These are phyloP conservation scores for Chrysoporthe austroafricana DNA, from an alignment of 2,329 filamentous ascomycete genomes.

Conservation along the genomic window DNA sequence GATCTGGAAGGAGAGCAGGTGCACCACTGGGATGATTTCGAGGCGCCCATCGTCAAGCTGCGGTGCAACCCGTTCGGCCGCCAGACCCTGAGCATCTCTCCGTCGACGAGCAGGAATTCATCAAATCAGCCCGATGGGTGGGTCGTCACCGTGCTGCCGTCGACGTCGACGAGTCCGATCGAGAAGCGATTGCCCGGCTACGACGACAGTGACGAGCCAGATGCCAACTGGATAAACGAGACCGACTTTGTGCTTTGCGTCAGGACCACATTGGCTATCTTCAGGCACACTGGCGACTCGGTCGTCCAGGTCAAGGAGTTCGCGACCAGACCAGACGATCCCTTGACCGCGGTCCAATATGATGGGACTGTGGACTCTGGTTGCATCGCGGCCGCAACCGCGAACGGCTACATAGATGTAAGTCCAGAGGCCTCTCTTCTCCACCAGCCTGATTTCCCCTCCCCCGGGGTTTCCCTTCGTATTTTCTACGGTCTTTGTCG, in stretches of 20 bases:
- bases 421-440: slow-evolving; percentile 36
- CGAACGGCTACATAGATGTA: slow-evolving; percentile 64
- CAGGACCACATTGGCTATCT: slow-evolving; percentile 55
- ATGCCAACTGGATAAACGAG: slow-evolving; percentile 64
- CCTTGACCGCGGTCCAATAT: slow-evolving; percentile 59
- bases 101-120: slow-evolving; percentile 55
- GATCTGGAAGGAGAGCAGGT: slow-evolving; percentile 55
- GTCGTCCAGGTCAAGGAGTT: slow-evolving; percentile 55
- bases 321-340: slow-evolving; percentile 57
- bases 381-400: slow-evolving; percentile 59
- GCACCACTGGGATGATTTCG: slow-evolving; percentile 59
- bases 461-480: too few relatives aligned
- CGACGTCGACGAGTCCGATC: slow-evolving; percentile 47
- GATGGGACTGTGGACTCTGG: slow-evolving; percentile 54
- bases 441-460: neutral
- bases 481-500: neutral
- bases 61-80: slow-evolving; percentile 62
- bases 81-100: slow-evolving; percentile 61
- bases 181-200: slow-evolving; percentile 55
- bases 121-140: slow-evolving; percentile 41
- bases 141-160: slow-evolving; percentile 59
- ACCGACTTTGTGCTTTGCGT: slow-evolving; percentile 63
- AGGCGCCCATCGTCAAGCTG: slow-evolving; percentile 65
- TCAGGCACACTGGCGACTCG: slow-evolving; percentile 50
- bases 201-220: slow-evolving; percentile 55